Base-by-base conservation (phyloP, 805 yeast species). In the Zygotorulaspora florentina region DNA sequence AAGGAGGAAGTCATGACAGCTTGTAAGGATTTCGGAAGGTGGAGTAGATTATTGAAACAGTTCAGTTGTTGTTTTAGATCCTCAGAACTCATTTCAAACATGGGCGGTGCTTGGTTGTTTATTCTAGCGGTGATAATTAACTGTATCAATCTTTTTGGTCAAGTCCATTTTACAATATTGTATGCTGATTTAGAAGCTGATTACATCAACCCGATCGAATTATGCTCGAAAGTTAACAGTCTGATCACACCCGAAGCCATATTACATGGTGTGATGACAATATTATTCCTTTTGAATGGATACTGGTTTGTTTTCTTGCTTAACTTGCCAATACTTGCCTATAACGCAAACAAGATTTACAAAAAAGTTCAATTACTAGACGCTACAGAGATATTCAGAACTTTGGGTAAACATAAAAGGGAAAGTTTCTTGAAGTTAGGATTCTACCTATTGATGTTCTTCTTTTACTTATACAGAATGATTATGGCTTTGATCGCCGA, bases 361-460 rank as follows among this genome's bases (percentile, higher is more conserved):
- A 80, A 79, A 58, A 88, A 87, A 69, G 81, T 83, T 65, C 90
- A 91, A 65, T 72, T 87, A 53, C 80, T 90, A 66, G 99, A 93
- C 68, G 98, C 98, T 48, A 91, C 99, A 36, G 97, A 91, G 69
- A 93, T 91, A 61, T 93, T 93, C 72, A 81, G 98, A 74, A 90
- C 97, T 35, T 78, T 91, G 62, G 79, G 87, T 58, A 87, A 85
- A 64, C 96, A 90, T 73, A 91, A 93, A 79, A 85, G 85, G 67
- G 98, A 90, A 71, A 78, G 88, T 50, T 89, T 90, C 65, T 70
- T 87, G 66, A 91, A 91, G 69, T 78, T 93, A 58, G 96, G 93
- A 9, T 89, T 87, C 79, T 91, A 88, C 66, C 76, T 91, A 59
- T 68, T 87, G 62, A 74, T 91, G 85, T 93, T 93, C 79, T 91